phyloP scores from a whole-genome alignment of 1,284 basidiomycete species.

The Microbotryum intermedium region DNA sequence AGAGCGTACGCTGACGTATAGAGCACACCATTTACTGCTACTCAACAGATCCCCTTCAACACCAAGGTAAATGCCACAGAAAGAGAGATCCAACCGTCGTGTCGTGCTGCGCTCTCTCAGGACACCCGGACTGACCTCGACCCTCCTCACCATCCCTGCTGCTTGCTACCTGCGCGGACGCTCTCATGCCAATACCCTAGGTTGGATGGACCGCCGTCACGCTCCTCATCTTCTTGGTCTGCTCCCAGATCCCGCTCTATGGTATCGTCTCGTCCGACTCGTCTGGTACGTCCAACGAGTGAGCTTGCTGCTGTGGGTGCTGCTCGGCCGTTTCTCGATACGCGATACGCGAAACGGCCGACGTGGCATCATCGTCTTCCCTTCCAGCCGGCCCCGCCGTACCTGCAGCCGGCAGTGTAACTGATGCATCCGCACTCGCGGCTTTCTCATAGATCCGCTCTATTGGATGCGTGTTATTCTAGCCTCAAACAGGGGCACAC shows the following conservation, averaged over 20 bases:
- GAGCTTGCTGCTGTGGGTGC: too few species aligned
- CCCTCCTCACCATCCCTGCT: neutral
- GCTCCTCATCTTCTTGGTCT: slow-evolving; percentile 93
- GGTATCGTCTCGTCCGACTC: slow-evolving; percentile 98
- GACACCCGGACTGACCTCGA: neutral
- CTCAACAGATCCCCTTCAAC: slow-evolving; percentile 28
- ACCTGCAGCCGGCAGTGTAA: neutral
- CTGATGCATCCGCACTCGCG: neutral
- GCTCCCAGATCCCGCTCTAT: slow-evolving; percentile 88
- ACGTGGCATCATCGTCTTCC: too few species aligned
- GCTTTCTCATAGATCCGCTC: slow-evolving; percentile 60
- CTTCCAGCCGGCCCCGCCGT: neutral
- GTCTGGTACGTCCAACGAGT: slow-evolving; percentile 43
- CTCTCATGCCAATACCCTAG: slow-evolving; percentile 10
- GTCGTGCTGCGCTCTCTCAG: neutral
- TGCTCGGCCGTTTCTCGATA: too few species aligned
- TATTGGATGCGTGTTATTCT: slow-evolving; percentile 99
- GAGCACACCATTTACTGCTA: neutral
- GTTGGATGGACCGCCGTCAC: slow-evolving; percentile 95
- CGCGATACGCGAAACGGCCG: neutral
- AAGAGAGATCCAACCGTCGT: neutral
- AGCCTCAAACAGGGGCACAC: slow-evolving; percentile 93
- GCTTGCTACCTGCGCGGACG: neutral
- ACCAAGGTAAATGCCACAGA: slow-evolving; percentile 16
- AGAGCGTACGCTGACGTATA: neutral